phyloP scores from a whole-genome alignment of 768 basidiomycete genomes.

The Rhizopogon vesiculosus region DNA sequence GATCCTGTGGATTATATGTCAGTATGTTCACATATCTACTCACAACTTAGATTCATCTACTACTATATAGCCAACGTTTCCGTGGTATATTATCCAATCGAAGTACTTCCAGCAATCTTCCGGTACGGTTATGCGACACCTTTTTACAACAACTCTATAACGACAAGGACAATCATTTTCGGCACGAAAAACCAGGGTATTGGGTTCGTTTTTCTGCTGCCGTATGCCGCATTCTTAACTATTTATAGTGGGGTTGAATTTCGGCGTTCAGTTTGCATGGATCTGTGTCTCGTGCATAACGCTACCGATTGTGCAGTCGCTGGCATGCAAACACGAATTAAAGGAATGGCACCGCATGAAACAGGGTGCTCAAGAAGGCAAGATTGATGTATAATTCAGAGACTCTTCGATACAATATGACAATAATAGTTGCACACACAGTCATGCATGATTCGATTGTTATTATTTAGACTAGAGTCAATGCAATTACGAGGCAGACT shows the following conservation, averaged over 20 bases:
- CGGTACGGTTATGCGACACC: constrained; percentile 66
- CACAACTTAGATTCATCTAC: neutral
- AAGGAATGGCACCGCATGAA: constrained; percentile 5
- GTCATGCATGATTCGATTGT: no score
- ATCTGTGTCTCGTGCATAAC: constrained; percentile 48
- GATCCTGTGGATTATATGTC: constrained; percentile 59
- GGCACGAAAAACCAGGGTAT: constrained; percentile 54
- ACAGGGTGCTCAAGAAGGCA: no score
- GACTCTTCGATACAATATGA: no score
- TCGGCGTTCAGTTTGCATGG: constrained; percentile 58
- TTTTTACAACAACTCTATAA: constrained; percentile 64
- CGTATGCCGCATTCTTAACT: neutral
- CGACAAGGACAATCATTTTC: constrained; percentile 60
- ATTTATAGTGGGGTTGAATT: constrained; percentile 52
- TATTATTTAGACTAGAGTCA: no score
- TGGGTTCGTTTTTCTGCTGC: constrained; percentile 13
- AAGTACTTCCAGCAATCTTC: constrained; percentile 51
- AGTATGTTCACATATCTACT: constrained; percentile 12
- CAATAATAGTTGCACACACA: no score
- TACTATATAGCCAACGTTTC: constrained; percentile 47
- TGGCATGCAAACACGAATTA: constrained; percentile 24
- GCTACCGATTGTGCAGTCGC: constrained; percentile 46
- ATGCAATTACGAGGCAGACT: no score
- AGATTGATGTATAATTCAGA: no score
- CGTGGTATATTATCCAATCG: constrained; percentile 53